Evolutionary conservation across 768 basidiomycete species (phyloP).

Genomic region (Psilocybe azurescens): DNA sequence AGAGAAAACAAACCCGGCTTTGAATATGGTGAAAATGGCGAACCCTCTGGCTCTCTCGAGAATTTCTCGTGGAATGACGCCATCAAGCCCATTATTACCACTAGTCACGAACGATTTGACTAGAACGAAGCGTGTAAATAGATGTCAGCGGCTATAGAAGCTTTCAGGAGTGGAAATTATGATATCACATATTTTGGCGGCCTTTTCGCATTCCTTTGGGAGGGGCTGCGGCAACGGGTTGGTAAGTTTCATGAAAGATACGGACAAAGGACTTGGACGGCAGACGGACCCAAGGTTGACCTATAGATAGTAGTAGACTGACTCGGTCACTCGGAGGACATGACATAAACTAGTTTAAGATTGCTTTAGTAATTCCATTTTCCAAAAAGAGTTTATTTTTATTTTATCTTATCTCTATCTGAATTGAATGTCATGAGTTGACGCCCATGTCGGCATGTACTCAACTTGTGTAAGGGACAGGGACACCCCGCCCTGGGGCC

Average conservation of each 20-base stretch:
- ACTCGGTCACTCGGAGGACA: slow-evolving; percentile 1
- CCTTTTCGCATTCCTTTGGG: slow-evolving; percentile 86
- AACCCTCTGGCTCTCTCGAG: slow-evolving; percentile 69
- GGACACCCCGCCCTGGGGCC: no score
- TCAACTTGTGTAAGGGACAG: slow-evolving; percentile 3
- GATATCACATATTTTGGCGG: slow-evolving; percentile 77
- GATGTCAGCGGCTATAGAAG: slow-evolving; percentile 12
- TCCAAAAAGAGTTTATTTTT: background rate
- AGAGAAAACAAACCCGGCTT: slow-evolving; percentile 75
- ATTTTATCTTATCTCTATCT: slow-evolving; percentile 5
- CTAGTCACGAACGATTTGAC: slow-evolving; percentile 86
- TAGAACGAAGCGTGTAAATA: slow-evolving; percentile 31
- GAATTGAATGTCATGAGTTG: background rate
- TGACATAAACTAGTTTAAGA: background rate
- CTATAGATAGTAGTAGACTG: background rate
- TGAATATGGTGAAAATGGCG: slow-evolving; percentile 90
- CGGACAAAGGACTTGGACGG: background rate
- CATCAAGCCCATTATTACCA: slow-evolving; percentile 84
- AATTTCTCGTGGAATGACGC: slow-evolving; percentile 57
- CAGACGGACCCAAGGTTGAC: background rate
- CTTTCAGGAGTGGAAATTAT: background rate
- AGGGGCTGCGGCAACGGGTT: slow-evolving; percentile 62
- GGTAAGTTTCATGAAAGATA: slow-evolving; percentile 47
- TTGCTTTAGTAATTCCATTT: background rate
- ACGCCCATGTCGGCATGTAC: slow-evolving; percentile 17